phyloP scores from a whole-genome alignment of 805 yeast species.

The Hemisphaericaspora nanyangensis region DNA sequence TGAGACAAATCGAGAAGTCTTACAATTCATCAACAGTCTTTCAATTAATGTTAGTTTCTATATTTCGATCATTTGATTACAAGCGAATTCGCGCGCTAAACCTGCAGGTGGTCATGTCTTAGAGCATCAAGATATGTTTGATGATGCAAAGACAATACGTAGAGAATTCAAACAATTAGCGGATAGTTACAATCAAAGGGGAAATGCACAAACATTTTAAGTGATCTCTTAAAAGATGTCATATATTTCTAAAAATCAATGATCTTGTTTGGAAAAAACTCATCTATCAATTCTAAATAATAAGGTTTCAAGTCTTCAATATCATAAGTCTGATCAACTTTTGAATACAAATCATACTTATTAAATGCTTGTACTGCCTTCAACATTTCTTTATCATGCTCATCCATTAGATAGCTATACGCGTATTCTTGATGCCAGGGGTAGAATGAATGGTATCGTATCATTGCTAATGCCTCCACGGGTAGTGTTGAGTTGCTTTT shows the following conservation, averaged over 20 bases:
- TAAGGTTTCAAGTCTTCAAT: slow-evolving; percentile 53
- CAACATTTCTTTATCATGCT: slow-evolving; percentile 56
- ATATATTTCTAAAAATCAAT: slow-evolving; percentile 53
- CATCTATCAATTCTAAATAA: slow-evolving; percentile 61
- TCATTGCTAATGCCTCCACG: slow-evolving; percentile 67
- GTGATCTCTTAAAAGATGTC: background rate
- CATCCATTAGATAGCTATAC: slow-evolving; percentile 60
- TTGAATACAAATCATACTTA: slow-evolving; percentile 66
- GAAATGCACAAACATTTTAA: too few relatives aligned
- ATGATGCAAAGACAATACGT: too few relatives aligned
- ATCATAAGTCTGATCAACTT: slow-evolving; percentile 46
- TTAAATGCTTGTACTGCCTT: slow-evolving; percentile 64
- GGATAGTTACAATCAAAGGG: too few relatives aligned
- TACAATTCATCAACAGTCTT: too few relatives aligned
- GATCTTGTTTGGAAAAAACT: slow-evolving; percentile 54
- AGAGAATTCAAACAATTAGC: too few relatives aligned
- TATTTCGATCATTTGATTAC: too few relatives aligned
- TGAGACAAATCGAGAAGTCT: too few relatives aligned
- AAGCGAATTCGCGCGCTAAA: too few relatives aligned
- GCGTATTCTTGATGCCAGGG: slow-evolving; percentile 77
- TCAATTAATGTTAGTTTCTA: too few relatives aligned
- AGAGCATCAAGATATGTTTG: too few relatives aligned
- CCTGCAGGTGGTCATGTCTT: too few relatives aligned
- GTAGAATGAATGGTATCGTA: slow-evolving; percentile 69
- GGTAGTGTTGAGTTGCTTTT: slow-evolving; percentile 62